Evolutionary conservation across 2,329 filamentous ascomycete genomes (phyloP), one percentile per base, ranked within the genome.

Genomic region (Chaetomium olivaceum): DNA sequence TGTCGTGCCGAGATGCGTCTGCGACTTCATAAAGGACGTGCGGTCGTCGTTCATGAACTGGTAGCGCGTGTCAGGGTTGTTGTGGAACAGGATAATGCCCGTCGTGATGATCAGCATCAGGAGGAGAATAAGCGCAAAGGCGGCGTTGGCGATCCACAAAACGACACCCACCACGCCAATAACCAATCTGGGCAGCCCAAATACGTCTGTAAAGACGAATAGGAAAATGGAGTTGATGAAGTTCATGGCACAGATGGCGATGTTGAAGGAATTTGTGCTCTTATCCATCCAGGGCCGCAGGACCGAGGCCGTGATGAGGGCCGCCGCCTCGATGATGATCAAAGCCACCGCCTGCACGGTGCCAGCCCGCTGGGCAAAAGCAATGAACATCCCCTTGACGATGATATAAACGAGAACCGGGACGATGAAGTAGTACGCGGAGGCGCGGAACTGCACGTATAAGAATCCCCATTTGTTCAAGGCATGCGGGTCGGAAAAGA

Each of bases 221-320:
- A 95, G 79, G 80, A 94, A 93, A 75, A 95, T 87, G 57, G 88
- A 83, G 77, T 92, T 93, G 74, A 95, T 78, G 77, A 95, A 93
- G 81, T 94, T 95, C 77, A 94, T 83, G 39, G 87, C 88, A 65
- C 86, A 88, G 72, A 95, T 96, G 66, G 91, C 85, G 74, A 96
- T 94, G 81, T 95, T 95, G 84, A 93, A 94, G 65, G 88, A 87
- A 76, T 96, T 96, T 67, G 91, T 95, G 81, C 91, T 93, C 86
- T 94, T 95, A 83, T 96, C 92, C 92, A 96, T 96, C 87, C 91
- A 96, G n/a, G 92, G 92, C 62, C 90, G 87, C 73, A 95, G 80
- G 58, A 93, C 87, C 72, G 87, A 89, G 62, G 91, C 87, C 51
- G 80, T 85, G 72, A 95, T 88, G 65, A 96, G 83, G 69, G 89